Base-by-base conservation (phyloP, 1,284 basidiomycete genomes). In the Rhizoctonia solani region DNA sequence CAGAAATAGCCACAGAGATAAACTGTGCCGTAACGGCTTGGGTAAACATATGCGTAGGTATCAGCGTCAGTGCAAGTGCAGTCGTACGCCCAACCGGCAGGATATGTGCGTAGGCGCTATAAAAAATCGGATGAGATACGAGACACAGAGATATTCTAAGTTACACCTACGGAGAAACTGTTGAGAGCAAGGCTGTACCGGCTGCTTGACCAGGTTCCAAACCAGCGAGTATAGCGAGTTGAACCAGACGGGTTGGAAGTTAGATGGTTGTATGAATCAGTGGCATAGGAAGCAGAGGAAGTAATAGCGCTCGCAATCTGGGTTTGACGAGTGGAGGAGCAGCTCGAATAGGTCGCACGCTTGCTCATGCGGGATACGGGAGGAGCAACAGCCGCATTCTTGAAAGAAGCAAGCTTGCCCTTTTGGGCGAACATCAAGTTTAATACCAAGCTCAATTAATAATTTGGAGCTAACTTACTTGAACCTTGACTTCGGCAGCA, bases 401-500 rank as follows among this genome's bases (percentile, higher is more conserved):
- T 63, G 21, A 41, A 23, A 25, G 59, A 63, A 9, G 49, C 59
- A 42, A 63, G 59, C 27, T 63, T 52, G 8, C 59, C 59, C 49
- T 63, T 14, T 4, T 8, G 14, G 13, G 16, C 13, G 3, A n/a
- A 6, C 4, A 16, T n/a, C n/a, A n/a, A n/a, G n/a, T n/a, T 16
- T 30, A 47, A 27, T n/a, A 14, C 23, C 21, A 23, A 16, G 23
- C n/a, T n/a, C n/a, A n/a, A n/a, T n/a, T n/a, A n/a, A n/a, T n/a
- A n/a, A n/a, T n/a, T n/a, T n/a, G n/a, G n/a, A n/a, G n/a, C n/a
- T n/a, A n/a, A 63, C n/a, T n/a, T 16, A 63, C 59, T 23, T 52
- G 25, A 29, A 65, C 49, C 16, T 65, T 27, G 23, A 65, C 81
- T 14, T 75, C 75, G 67, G 81, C 68, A 27, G 72, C 70, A 19